Evolutionary conservation across 1,284 basidiomycete species (phyloP).

Genomic region (Trichosporon sp.): DNA sequence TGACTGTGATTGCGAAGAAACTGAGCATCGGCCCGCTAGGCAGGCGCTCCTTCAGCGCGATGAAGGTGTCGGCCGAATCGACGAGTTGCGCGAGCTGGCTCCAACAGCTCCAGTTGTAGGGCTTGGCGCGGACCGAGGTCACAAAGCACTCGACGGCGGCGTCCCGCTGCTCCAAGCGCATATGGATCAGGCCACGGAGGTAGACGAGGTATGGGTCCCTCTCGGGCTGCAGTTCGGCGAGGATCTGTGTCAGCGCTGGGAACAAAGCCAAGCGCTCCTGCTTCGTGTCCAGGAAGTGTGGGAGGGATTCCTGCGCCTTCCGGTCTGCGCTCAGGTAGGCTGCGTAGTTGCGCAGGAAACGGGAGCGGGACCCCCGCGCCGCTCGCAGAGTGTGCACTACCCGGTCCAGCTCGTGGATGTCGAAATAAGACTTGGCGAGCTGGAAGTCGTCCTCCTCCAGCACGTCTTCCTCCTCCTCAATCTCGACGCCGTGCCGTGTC

Average conservation of each 20-base stretch:
- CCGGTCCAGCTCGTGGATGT: slow-evolving; percentile 77
- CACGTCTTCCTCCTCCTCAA: slow-evolving; percentile 68
- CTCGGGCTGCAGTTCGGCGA: slow-evolving; percentile 64
- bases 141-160: slow-evolving; percentile 83
- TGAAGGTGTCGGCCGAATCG: slow-evolving; percentile 77
- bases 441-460: slow-evolving; percentile 62
- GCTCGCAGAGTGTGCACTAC: slow-evolving; percentile 67
- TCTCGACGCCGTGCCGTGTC: slow-evolving; percentile 50
- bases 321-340: slow-evolving; percentile 66
- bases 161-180: slow-evolving; percentile 73
- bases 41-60: slow-evolving; percentile 53
- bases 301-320: slow-evolving; percentile 57
- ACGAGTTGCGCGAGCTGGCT: slow-evolving; percentile 75
- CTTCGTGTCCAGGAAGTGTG: slow-evolving; percentile 64
- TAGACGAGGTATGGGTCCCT: slow-evolving; percentile 76
- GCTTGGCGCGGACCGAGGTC: slow-evolving; percentile 74
- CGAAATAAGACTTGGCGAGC: slow-evolving; percentile 74
- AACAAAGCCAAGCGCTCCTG: slow-evolving; percentile 66
- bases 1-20: slow-evolving; percentile 86
- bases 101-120: slow-evolving; percentile 98
- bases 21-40: slow-evolving; percentile 52
- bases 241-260: slow-evolving; percentile 68
- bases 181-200: slow-evolving; percentile 78
- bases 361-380: slow-evolving; percentile 70
- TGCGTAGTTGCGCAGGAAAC: slow-evolving; percentile 78